Percentiles rank a stretch among this genome's conserved stretches.
Evolutionary conservation across 2,329 filamentous ascomycete species (phyloP).

Genomic region (Cercospora citrullina): DNA sequence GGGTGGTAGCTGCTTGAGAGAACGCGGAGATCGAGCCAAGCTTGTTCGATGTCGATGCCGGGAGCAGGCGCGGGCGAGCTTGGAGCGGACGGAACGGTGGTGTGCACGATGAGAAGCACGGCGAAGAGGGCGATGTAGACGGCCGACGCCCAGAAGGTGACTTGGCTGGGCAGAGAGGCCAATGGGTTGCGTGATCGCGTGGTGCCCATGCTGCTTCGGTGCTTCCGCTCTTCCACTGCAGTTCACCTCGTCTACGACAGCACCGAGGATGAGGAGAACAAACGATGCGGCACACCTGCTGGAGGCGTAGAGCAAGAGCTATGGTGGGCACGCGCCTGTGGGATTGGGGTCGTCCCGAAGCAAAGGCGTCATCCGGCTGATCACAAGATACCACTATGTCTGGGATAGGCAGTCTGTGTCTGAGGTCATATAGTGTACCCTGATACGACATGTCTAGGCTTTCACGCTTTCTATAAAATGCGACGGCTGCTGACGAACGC

Average conservation of each 20-base stretch:
- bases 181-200: conserved; percentile 48
- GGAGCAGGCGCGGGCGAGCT: conserved; percentile 51
- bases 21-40: conserved; percentile 78
- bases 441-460: background rate
- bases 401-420: background rate
- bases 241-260: background rate
- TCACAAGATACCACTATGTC: background rate
- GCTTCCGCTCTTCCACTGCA: conserved; percentile 3
- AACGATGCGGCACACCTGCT: background rate
- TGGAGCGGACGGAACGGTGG: conserved; percentile 76
- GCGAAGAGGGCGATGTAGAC: conserved; percentile 77
- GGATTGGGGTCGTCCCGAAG: background rate
- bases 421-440: background rate
- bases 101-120: conserved; percentile 69
- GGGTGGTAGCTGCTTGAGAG: conserved; percentile 79
- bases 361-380: background rate
- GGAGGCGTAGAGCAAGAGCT: background rate
- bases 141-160: conserved; percentile 74
- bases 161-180: conserved; percentile 76
- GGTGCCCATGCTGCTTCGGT: conserved; percentile 6
- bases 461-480: background rate
- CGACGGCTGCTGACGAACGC: background rate
- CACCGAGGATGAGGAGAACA: background rate
- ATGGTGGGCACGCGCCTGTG: background rate
- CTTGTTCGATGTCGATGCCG: conserved; percentile 78